Evolutionary conservation across 345 rosid genomes (phyloP).

Genomic region (Syzygium jambos): DNA sequence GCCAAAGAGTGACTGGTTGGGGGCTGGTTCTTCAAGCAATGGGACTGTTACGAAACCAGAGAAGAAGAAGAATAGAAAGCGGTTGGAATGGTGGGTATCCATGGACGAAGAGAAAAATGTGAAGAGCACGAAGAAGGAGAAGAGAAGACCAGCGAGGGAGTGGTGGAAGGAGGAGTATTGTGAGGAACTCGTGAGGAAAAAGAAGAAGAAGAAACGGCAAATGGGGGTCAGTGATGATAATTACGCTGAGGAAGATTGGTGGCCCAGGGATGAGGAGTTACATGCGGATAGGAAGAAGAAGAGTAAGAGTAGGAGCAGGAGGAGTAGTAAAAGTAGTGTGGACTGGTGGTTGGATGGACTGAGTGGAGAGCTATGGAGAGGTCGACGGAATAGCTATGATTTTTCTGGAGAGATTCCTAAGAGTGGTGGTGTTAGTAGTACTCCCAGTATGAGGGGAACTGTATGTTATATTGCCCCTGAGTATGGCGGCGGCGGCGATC

Average conservation of each 20-base stretch:
- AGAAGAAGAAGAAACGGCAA: conserved; percentile 43
- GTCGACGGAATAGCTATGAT: conserved; percentile 45
- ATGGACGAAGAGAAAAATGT: conserved; percentile 51
- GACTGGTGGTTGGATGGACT: conserved; percentile 82
- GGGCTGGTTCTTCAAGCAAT: conserved; percentile 14
- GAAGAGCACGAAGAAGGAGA: conserved; percentile 43
- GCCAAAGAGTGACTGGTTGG: conserved; percentile 70
- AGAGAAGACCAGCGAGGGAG: conserved; percentile 71
- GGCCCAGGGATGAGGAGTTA: conserved; percentile 51
- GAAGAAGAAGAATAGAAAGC: conserved; percentile 40
- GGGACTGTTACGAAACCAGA: conserved; percentile 23
- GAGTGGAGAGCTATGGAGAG: conserved; percentile 66
- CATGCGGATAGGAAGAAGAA: conserved; percentile 38
- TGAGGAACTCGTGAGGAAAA: conserved; percentile 66
- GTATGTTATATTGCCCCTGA: conserved; percentile 91
- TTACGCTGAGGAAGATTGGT: conserved; percentile 44
- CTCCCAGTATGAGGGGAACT: conserved; percentile 98
- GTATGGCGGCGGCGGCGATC: conserved; percentile 57
- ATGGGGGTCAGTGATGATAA: conserved; percentile 16
- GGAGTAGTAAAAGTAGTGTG: conserved; percentile 53
- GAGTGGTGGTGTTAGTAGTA: conserved; percentile 75
- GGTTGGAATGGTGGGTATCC: conserved; percentile 86
- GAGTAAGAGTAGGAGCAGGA: conserved; percentile 36
- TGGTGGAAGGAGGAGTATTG: conserved; percentile 99
- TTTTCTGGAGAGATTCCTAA: conserved; percentile 60